phyloP scores from a whole-genome alignment of 2,329 filamentous ascomycete genomes.

The Neofusicoccum parvum region DNA sequence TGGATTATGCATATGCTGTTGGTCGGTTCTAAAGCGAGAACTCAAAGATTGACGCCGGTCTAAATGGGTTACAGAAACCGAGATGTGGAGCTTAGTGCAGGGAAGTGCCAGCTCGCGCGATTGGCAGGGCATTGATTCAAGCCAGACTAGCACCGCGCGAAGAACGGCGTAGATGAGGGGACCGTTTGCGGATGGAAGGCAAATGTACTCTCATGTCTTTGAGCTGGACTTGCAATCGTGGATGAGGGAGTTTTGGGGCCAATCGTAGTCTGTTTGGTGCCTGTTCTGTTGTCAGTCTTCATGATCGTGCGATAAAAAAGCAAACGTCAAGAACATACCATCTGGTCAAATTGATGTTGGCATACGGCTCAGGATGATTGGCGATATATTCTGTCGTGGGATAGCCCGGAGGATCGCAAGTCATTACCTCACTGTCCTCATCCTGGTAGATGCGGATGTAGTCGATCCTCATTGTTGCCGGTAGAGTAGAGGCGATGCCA shows the following conservation, averaged over 20 bases:
- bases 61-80: neutral
- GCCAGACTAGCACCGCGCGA: neutral
- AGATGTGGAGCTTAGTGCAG: neutral
- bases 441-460: conserved; percentile 73
- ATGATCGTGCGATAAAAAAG: neutral
- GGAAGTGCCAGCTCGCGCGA: neutral
- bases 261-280: conserved; percentile 55
- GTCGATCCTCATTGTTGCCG: conserved; percentile 68
- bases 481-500: conserved; percentile 58
- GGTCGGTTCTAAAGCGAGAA: neutral
- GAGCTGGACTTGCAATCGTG: neutral
- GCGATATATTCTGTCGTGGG: conserved; percentile 69
- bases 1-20: neutral
- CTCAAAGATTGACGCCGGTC: neutral
- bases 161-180: neutral
- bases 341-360: conserved; percentile 64
- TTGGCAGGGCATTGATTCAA: neutral
- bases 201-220: neutral
- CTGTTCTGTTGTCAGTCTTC: conserved; percentile 31
- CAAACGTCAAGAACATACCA: conserved; percentile 53
- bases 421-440: conserved; percentile 58
- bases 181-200: too few relatives aligned
- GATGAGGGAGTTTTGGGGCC: conserved; percentile 65
- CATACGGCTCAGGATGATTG: conserved; percentile 62
- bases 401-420: conserved; percentile 69